phyloP scores from a whole-genome alignment of 305 asterid genomes.

The Withania somnifera region DNA sequence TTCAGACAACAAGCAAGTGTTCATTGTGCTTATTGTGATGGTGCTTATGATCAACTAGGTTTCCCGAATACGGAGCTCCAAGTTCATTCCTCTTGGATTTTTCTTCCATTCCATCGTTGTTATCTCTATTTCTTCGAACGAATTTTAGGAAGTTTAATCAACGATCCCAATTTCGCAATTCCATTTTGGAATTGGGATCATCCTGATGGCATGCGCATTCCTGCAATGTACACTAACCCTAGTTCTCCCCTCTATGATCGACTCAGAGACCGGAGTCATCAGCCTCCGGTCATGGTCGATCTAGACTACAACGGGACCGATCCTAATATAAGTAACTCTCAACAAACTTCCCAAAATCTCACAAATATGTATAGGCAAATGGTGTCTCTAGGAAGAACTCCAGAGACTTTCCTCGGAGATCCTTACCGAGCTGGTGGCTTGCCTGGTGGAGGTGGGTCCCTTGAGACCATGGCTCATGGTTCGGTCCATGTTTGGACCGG shows the following conservation, averaged over 20 bases:
- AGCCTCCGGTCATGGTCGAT: constrained; percentile 49
- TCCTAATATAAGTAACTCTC: not conserved
- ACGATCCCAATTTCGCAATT: constrained; percentile 55
- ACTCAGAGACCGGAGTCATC: constrained; percentile 45
- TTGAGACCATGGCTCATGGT: constrained; percentile 30
- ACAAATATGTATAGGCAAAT: constrained; percentile 29
- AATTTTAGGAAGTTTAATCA: constrained; percentile 44
- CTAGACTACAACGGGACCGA: constrained; percentile 37
- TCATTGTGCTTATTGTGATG: constrained; percentile 84
- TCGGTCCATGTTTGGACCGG: constrained; percentile 38
- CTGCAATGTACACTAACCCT: constrained; percentile 28
- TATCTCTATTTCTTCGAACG: constrained; percentile 66
- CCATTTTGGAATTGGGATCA: constrained; percentile 84
- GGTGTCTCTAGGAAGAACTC: constrained; percentile 16
- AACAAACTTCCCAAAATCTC: constrained; percentile 18
- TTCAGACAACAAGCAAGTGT: constrained; percentile 68
- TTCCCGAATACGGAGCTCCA: constrained; percentile 57
- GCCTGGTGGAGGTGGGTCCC: constrained; percentile 21
- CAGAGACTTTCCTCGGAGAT: constrained; percentile 22
- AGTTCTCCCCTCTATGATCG: constrained; percentile 41
- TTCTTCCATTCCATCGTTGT: constrained; percentile 60
- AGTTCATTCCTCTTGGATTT: constrained; percentile 66
- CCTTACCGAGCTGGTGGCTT: constrained; percentile 27
- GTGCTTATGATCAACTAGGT: constrained; percentile 66
- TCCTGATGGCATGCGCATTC: constrained; percentile 56